Base-by-base conservation (phyloP, 192 early-diverging fungal species). In the Gonapodya prolifera region DNA sequence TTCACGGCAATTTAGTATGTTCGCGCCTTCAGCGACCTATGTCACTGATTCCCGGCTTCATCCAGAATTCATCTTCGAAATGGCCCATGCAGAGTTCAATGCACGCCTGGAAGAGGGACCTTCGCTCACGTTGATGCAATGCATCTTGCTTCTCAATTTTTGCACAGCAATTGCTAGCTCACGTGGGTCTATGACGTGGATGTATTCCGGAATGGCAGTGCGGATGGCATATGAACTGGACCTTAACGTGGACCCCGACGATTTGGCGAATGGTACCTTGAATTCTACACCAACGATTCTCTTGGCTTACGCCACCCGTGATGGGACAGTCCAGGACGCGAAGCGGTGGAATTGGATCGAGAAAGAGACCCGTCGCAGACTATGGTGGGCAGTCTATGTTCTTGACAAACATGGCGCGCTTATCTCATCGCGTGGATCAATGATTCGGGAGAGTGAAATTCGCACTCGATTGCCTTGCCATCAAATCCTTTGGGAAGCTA, bases 161-260 rank as follows among this genome's bases (percentile, higher is more conserved):
- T 61, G 23, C 45, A 23, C 45, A 16, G 45, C 45, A 16, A 61
- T 8, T 23, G 23, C 45, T 16, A 23, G 45, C 23, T 61, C 45
- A 23, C 35, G 81, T 79, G 84, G 81, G 2, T 83, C 85, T 1
- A 82, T 82, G 0, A 81, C 84, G 2, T 86, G 83, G 82, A 83
- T 86, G 82, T 85, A 86, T 70, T 82, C 83, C 1, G 83, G 83
- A 69, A 85, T 85, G 84, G 85, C 85, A 0, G 83, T 86, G 28
- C 34, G 84, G 17, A 85, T 85, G 82, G 78, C 85, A 2, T 80
- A 83, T 34, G 82, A 83, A 70, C 74, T 86, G 28, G 82, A 81
- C 36, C 81, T 84, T 0, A 82, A 82, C 77, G 70, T 78, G 0
- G 83, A 85, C 30, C 78, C 80, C 1, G 83, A 82, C 45, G 45